These are phyloP conservation scores for Jatropha curcas DNA, from an alignment of 345 rosid genomes.

Conservation along the genomic window DNA sequence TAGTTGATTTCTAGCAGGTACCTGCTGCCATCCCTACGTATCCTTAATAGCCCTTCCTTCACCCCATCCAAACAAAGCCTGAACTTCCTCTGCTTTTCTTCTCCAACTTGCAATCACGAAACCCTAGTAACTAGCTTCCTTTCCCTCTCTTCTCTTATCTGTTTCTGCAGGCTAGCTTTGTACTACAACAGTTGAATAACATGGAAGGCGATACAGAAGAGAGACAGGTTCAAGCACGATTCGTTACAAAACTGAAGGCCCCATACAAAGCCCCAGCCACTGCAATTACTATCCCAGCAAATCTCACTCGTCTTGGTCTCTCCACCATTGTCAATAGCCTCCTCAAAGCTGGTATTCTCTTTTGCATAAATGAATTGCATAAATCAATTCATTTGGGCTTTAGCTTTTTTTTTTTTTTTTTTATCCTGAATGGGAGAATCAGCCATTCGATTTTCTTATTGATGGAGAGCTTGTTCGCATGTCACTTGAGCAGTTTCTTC, in stretches of 20 bases:
- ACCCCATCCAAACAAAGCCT: too few relatives aligned
- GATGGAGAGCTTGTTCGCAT: conserved; percentile 91
- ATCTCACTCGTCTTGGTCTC: conserved; percentile 80
- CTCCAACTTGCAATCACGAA: background rate
- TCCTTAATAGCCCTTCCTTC: too few relatives aligned
- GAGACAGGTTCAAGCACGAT: conserved; percentile 71
- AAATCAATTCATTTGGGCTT: too few relatives aligned
- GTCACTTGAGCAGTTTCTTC: conserved; percentile 86
- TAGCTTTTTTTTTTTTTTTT: too few relatives aligned
- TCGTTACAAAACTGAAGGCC: conserved; percentile 71
- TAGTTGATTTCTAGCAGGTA: too few relatives aligned
- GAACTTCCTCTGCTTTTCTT: background rate
- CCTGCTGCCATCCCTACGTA: too few relatives aligned
- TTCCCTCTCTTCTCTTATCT: background rate
- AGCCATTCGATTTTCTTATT: conserved; percentile 87
- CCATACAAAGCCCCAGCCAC: conserved; percentile 55
- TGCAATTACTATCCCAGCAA: conserved; percentile 75
- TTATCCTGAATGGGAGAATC: conserved; percentile 57
- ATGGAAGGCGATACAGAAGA: conserved; percentile 26
- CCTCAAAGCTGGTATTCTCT: conserved; percentile 54
- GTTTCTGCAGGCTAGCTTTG: background rate
- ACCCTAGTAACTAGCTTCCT: background rate
- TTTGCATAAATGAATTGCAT: too few relatives aligned
- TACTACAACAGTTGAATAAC: background rate
- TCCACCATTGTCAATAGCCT: conserved; percentile 76